Evolutionary conservation across 345 rosid genomes (phyloP).

Genomic region (Salix arbutifolia): DNA sequence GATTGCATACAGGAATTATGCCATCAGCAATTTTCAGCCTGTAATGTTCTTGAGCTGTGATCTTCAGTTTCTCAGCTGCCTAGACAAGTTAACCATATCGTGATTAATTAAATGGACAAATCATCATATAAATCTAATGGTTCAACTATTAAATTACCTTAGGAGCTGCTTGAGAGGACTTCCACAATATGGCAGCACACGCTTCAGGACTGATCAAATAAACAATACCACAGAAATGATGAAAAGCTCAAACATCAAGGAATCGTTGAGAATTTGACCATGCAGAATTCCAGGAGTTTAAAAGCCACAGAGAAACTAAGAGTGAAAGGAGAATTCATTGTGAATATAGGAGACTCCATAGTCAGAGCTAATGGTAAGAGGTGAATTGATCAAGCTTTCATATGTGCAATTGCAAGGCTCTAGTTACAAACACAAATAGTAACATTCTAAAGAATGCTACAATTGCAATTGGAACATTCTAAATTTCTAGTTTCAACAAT

Average conservation of each 20-base stretch:
- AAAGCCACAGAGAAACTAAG: background rate
- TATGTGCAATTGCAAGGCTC: background rate
- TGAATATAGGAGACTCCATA: background rate
- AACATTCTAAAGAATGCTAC: too few species aligned
- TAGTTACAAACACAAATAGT: too few species aligned
- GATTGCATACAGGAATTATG: constrained; percentile 24
- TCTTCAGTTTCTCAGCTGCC: constrained; percentile 32
- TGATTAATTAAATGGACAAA: background rate
- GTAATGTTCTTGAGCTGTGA: constrained; percentile 35
- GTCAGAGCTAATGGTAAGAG: background rate
- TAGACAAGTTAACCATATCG: background rate
- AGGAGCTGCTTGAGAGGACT: constrained; percentile 29
- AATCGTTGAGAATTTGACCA: background rate
- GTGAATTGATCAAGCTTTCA: background rate
- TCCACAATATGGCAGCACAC: constrained; percentile 32
- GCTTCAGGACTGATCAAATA: constrained; percentile 29
- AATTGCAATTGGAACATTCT: background rate
- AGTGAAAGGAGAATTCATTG: background rate
- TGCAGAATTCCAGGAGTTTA: background rate
- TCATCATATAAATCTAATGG: background rate
- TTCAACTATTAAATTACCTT: constrained; percentile 15
- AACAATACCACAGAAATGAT: constrained; percentile 9
- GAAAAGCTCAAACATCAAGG: background rate
- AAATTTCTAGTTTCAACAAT: too few species aligned
- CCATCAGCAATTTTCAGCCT: constrained; percentile 29